Percentiles rank a stretch among this genome's conserved stretches.
Conservation (phyloP, 2,329 filamentous ascomycete genomes). For the Fusarium nurragi region DNA sequence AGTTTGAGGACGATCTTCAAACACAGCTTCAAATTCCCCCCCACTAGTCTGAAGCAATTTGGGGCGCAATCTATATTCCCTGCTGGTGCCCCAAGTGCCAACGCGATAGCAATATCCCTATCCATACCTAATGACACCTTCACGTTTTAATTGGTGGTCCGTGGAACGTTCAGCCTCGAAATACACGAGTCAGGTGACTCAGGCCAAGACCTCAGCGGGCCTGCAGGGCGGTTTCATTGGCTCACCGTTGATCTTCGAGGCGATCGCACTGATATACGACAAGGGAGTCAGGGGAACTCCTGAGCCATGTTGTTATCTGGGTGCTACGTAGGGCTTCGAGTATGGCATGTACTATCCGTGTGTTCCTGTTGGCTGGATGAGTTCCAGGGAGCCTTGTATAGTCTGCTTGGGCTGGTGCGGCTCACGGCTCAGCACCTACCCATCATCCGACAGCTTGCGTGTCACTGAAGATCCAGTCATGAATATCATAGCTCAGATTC, state of each 20-base stretch:
- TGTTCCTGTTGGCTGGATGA: background rate
- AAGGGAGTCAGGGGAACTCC: slow-evolving; percentile 4
- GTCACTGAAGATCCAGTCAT: slow-evolving; percentile 23
- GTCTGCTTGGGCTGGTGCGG: no score
- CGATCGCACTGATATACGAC: slow-evolving; percentile 19
- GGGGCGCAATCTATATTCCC: slow-evolving; percentile 13
- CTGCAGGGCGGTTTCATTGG: slow-evolving; percentile 7
- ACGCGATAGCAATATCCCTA: background rate
- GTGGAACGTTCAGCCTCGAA: slow-evolving; percentile 10
- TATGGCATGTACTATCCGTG: background rate
- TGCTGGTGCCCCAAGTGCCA: background rate
- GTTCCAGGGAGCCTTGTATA: background rate
- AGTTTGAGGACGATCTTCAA: slow-evolving; percentile 25
- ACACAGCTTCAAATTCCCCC: background rate
- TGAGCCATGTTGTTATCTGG: background rate
- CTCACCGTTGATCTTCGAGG: slow-evolving; percentile 26
- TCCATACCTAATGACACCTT: slow-evolving; percentile 1
- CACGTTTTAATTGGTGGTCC: background rate
- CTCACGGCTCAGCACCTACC: slow-evolving; percentile 20
- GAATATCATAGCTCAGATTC: background rate
- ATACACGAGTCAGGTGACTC: slow-evolving; percentile 20
- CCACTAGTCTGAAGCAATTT: slow-evolving; percentile 2
- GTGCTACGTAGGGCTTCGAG: background rate
- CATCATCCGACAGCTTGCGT: slow-evolving; percentile 16
- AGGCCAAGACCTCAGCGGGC: background rate